Percentiles rank a stretch among this genome's conserved stretches.
Conservation (phyloP, 1,139 yeast genomes). For the Kluyveromyces sp. region DNA sequence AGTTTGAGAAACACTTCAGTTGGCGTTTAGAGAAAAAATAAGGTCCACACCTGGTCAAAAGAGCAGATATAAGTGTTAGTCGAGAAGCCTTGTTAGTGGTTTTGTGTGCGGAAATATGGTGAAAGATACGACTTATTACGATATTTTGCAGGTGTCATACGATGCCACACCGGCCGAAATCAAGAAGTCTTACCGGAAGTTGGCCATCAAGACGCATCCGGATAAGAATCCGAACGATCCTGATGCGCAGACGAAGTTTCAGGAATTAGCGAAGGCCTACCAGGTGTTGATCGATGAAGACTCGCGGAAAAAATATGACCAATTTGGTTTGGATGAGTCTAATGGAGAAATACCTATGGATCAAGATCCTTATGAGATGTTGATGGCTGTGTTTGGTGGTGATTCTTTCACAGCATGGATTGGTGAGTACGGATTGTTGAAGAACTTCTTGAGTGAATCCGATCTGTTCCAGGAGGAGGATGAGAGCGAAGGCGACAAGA, state of each 20-base stretch:
- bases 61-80: no score
- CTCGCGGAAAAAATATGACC: conserved; percentile 55
- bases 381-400: conserved; percentile 70
- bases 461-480: conserved; percentile 34
- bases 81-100: no score
- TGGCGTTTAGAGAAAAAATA: no score
- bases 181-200: conserved; percentile 86
- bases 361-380: conserved; percentile 64
- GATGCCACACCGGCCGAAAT: conserved; percentile 77
- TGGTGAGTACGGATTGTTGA: conserved; percentile 60
- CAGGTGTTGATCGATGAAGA: conserved; percentile 58
- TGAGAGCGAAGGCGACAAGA: neutral
- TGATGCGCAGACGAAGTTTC: conserved; percentile 57
- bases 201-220: conserved; percentile 86
- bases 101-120: conserved; percentile 45
- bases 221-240: conserved; percentile 91
- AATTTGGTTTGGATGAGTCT: conserved; percentile 50
- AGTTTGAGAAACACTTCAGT: no score
- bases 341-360: conserved; percentile 7
- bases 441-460: conserved; percentile 51
- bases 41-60: no score
- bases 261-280: conserved; percentile 63
- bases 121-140: conserved; percentile 89
- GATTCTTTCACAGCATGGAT: conserved; percentile 69
- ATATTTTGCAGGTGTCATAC: conserved; percentile 56